Evolutionary conservation across 2,329 filamentous ascomycete species (phyloP), one percentile per base, ranked within the genome.

Genomic region (Keithomyces neogunnii): DNA sequence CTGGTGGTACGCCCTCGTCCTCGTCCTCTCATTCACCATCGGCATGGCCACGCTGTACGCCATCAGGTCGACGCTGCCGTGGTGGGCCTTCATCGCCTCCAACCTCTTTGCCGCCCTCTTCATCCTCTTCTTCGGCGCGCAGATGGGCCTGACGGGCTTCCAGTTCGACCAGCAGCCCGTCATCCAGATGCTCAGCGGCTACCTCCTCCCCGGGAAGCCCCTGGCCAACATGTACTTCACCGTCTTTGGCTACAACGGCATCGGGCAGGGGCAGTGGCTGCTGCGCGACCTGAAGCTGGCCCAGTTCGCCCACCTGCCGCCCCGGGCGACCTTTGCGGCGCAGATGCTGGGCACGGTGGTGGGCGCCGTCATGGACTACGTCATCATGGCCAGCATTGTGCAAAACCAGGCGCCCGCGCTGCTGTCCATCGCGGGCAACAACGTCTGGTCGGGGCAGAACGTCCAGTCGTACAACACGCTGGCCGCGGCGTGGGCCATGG

Each of bases 161-260:
- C 40, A 45, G 5, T 53, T 55, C 46, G 49, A 52, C 53, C 59
- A 68, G 29, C 66, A 73, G 51, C 65, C 66, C 5, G 50, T 67
- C 45, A 65, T 69, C 8, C 73, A 78, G 58, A 72, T 77, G 67
- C 59, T 78, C 28, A 74, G 68, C 3, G 75, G 73, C 26, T 73
- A 76, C 35, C 62, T 78, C 51, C 66, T 70, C 49, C 73, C 68
- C 0, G 63, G 66, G 2, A 62, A 60, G 38, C 70, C 65, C 2
- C 55, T 74, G 4, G 68, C 69, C 7, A 72, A 74, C 52, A 68
- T 74, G 63, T 73, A 73, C 57, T 75, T 75, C 59, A 68, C 63
- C 28, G 61, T 65, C 11, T 69, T 65, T 45, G 63, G 65, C 2
- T 63, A 56, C 56, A 67, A 68, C 51, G 58, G 57, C 4, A 62